These are phyloP conservation scores for Senna tora DNA, from an alignment of 306 rosid species.

Conservation along the genomic window DNA sequence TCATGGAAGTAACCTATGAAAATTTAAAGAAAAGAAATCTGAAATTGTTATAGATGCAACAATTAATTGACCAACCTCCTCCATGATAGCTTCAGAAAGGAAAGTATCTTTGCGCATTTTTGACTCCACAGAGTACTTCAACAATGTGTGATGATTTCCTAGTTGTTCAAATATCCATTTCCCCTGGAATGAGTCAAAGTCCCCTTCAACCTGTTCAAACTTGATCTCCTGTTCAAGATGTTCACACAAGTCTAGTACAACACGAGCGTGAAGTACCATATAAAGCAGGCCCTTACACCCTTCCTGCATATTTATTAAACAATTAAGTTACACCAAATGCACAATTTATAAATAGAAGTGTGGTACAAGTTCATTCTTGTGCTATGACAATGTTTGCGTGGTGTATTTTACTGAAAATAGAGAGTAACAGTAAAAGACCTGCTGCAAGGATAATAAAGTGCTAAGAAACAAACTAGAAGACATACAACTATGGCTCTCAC, in stretches of 20 bases:
- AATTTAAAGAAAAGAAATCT: conserved; percentile 1
- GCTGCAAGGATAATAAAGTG: conserved; percentile 14
- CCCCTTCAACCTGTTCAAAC: conserved; percentile 96
- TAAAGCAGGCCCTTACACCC: conserved; percentile 96
- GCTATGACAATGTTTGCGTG: not conserved
- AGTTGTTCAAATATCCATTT: conserved; percentile 94
- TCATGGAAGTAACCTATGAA: conserved; percentile 5
- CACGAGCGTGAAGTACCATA: conserved; percentile 99
- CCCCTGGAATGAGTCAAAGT: conserved; percentile 86
- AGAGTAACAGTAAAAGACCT: conserved; percentile 12
- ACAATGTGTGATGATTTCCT: conserved; percentile 88
- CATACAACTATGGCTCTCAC: conserved; percentile 22
- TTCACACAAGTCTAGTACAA: conserved; percentile 86
- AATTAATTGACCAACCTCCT: conserved; percentile 58
- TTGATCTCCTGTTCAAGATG: conserved; percentile 80
- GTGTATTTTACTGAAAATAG: not conserved
- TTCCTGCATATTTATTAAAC: conserved; percentile 60
- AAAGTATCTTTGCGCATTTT: conserved; percentile 93
- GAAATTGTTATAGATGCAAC: conserved; percentile 12
- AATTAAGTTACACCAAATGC: conserved; percentile 11
- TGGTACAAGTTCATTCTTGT: conserved; percentile 16
- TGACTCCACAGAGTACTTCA: conserved; percentile 92
- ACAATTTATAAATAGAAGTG: conserved; percentile 4
- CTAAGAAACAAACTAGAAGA: conserved; percentile 1
- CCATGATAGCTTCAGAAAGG: conserved; percentile 95